phyloP scores from a whole-genome alignment of 2,329 filamentous ascomycete species.

The Penicillium expansum region DNA sequence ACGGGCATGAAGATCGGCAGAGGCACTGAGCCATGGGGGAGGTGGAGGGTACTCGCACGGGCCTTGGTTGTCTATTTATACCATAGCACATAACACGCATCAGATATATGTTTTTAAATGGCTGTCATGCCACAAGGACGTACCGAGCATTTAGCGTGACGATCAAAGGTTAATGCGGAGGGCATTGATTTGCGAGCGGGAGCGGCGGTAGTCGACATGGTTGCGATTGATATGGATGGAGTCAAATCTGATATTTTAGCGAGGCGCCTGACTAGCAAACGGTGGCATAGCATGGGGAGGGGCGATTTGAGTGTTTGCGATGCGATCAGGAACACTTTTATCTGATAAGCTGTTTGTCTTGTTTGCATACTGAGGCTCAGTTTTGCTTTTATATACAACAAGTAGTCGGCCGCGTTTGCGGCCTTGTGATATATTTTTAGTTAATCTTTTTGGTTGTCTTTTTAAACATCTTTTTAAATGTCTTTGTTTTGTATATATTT shows the following conservation, averaged over 20 bases:
- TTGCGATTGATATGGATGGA: constrained; percentile 9
- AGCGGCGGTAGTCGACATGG: constrained; percentile 31
- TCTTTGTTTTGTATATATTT: too few species aligned
- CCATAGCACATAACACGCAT: not conserved
- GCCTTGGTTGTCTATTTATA: constrained; percentile 78
- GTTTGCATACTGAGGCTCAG: constrained; percentile 15
- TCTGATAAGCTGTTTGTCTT: constrained; percentile 25
- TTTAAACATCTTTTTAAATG: too few species aligned
- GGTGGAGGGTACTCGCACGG: constrained; percentile 78
- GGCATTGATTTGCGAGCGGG: constrained; percentile 37
- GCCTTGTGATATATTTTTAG: too few species aligned
- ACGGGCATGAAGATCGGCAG: constrained; percentile 98
- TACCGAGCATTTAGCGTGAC: constrained; percentile 77
- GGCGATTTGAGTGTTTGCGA: constrained; percentile 10
- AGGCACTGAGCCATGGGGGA: constrained; percentile 87
- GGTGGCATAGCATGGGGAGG: constrained; percentile 20
- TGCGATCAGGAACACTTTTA: constrained; percentile 17
- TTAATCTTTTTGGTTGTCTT: too few species aligned
- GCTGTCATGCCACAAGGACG: constrained; percentile 30
- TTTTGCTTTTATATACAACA: not conserved
- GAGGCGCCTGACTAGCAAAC: constrained; percentile 8
- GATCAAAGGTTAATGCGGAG: constrained; percentile 73
- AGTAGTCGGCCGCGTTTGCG: too few species aligned
- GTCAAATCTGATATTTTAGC: not conserved
- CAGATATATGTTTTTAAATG: constrained; percentile 1